phyloP scores from a whole-genome alignment of 495 filamentous ascomycete genomes.

The Annulohypoxylon stygium region DNA sequence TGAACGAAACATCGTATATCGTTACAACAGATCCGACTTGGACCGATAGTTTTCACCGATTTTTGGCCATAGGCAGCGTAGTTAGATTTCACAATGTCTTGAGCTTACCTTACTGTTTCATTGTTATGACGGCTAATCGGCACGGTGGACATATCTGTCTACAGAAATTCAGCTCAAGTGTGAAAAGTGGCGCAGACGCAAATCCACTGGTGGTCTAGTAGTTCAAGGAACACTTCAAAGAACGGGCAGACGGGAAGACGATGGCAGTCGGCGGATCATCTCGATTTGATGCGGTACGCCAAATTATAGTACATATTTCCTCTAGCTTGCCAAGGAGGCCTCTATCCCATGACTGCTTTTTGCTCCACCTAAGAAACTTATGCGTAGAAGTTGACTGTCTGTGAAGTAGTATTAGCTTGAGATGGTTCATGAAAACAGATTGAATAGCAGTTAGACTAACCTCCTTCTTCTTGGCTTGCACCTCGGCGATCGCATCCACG shows the following conservation, averaged over 20 bases:
- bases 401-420: conserved; percentile 48
- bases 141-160: neutral
- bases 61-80: neutral
- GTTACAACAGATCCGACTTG: neutral
- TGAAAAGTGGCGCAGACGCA: neutral
- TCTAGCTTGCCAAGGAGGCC: conserved; percentile 13
- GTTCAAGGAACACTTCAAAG: neutral
- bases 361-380: conserved; percentile 60
- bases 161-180: neutral
- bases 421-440: neutral
- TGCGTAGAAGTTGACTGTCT: conserved; percentile 73
- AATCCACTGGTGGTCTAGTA: neutral
- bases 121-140: neutral
- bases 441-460: conserved; percentile 57
- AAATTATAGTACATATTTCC: conserved; percentile 42
- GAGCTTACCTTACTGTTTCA: neutral
- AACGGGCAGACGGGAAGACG: neutral
- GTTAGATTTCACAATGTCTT: neutral
- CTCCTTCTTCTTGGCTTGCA: conserved; percentile 98
- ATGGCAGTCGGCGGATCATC: conserved; percentile 18
- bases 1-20: neutral
- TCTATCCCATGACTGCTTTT: conserved; percentile 39
- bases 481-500: conserved; percentile 97
- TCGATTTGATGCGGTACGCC: conserved; percentile 22
- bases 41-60: neutral